These are phyloP conservation scores for Dioscorea zingiberensis DNA, from an alignment of 106 monocot species.

Conservation along the genomic window DNA sequence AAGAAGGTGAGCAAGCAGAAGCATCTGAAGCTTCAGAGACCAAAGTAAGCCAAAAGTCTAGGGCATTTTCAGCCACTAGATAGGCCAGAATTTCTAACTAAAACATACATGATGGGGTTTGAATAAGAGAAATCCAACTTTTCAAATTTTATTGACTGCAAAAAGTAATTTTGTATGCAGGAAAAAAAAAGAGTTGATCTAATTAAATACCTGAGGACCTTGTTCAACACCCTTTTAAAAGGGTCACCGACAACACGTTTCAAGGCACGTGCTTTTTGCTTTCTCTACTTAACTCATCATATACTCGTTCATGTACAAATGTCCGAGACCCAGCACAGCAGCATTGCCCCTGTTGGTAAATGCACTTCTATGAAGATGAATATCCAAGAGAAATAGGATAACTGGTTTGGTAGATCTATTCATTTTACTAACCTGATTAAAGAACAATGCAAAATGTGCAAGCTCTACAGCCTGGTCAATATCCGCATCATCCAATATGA, in stretches of 20 bases:
- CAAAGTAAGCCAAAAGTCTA: too few relatives aligned
- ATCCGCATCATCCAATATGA: constrained; percentile 84
- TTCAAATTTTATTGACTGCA: too few relatives aligned
- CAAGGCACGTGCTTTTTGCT: constrained; percentile 68
- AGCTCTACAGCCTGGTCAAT: constrained; percentile 82
- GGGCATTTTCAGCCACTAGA: too few relatives aligned
- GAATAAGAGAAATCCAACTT: too few relatives aligned
- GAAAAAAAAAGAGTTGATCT: too few relatives aligned
- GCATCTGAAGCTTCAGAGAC: too few relatives aligned
- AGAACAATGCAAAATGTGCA: constrained; percentile 93
- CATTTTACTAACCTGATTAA: constrained; percentile 64
- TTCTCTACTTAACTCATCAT: constrained; percentile 93
- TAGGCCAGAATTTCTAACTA: too few relatives aligned
- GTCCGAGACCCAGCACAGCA: constrained; percentile 92
- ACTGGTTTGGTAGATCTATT: background rate
- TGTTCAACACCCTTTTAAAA: constrained; percentile 87
- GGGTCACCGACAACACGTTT: constrained; percentile 90
- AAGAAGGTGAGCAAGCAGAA: too few relatives aligned
- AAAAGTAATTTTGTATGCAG: too few relatives aligned
- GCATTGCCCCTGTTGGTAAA: constrained; percentile 69
- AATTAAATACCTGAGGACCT: constrained; percentile 73
- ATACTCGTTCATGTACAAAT: constrained; percentile 81
- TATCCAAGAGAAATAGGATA: too few relatives aligned
- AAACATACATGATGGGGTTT: too few relatives aligned
- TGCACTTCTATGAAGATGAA: too few relatives aligned